A percentile compares a stretch with the other conserved stretches of the same genome.
Conservation (phyloP, 306 rosid genomes). For the Pyrus communis region DNA sequence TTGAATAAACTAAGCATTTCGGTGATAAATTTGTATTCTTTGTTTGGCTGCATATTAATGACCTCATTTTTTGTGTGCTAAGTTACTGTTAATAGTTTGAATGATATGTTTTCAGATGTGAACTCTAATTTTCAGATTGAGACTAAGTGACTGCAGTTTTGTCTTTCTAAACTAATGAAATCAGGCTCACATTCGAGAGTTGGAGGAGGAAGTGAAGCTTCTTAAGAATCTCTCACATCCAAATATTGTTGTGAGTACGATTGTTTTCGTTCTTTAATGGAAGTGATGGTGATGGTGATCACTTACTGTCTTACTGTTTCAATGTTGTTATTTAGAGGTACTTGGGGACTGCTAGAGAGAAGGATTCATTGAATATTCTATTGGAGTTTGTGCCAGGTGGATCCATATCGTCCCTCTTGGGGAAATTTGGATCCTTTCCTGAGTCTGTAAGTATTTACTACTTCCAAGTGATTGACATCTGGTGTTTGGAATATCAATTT, state of each 20-base stretch:
- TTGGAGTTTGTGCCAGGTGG: conserved; percentile 96
- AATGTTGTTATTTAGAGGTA: conserved; percentile 45
- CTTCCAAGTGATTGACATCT: not conserved
- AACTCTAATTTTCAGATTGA: conserved; percentile 5
- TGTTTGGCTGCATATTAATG: not conserved
- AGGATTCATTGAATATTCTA: conserved; percentile 72
- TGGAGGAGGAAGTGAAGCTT: conserved; percentile 89
- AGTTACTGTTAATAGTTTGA: not conserved
- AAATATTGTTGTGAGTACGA: conserved; percentile 75
- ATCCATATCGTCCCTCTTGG: conserved; percentile 80
- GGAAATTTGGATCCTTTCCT: conserved; percentile 87
- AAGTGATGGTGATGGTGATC: conserved; percentile 1
- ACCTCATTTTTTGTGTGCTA: not conserved
- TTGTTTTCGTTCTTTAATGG: not conserved
- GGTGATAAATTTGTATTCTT: not conserved
- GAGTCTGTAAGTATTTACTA: conserved; percentile 67
- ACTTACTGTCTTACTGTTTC: not conserved
- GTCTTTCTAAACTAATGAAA: not conserved
- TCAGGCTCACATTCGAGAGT: conserved; percentile 80
- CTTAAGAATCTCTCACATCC: conserved; percentile 85
- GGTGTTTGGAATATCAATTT: not conserved
- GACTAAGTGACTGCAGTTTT: conserved; percentile 8
- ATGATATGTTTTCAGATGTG: not conserved
- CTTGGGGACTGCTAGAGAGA: conserved; percentile 88
- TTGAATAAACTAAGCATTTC: not conserved